These are phyloP conservation scores for Emergomyces orientalis DNA, from an alignment of 2,329 filamentous ascomycete genomes.

Conservation along the genomic window DNA sequence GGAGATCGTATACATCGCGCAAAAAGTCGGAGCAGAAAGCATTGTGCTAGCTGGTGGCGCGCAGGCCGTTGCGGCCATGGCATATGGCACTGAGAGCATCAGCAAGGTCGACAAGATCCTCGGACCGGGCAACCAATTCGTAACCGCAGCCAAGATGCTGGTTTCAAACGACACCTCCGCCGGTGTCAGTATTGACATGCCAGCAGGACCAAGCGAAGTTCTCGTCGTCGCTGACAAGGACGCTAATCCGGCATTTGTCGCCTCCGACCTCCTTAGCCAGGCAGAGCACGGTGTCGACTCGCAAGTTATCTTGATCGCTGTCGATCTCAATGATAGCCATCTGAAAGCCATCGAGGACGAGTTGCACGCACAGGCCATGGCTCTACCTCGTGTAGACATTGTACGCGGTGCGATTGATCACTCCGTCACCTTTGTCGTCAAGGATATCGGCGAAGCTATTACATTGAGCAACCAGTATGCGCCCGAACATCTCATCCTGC, in stretches of 20 bases:
- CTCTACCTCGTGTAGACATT: constrained; percentile 83
- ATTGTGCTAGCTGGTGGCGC: constrained; percentile 94
- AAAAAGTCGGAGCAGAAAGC: constrained; percentile 91
- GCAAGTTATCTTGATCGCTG: constrained; percentile 83
- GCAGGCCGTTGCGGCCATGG: constrained; percentile 91
- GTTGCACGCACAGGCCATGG: constrained; percentile 75
- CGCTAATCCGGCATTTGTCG: constrained; percentile 88
- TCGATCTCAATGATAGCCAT: constrained; percentile 64
- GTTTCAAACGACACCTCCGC: constrained; percentile 96
- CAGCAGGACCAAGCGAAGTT: constrained; percentile 90
- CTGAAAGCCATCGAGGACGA: constrained; percentile 83
- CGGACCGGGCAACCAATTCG: constrained; percentile 95
- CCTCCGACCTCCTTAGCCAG: constrained; percentile 87
- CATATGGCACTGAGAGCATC: constrained; percentile 89
- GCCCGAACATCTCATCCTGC: constrained; percentile 91
- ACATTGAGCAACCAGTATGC: constrained; percentile 85
- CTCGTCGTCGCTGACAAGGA: constrained; percentile 87
- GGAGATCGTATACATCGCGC: constrained; percentile 93
- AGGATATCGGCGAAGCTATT: constrained; percentile 63
- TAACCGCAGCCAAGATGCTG: constrained; percentile 96
- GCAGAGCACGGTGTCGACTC: constrained; percentile 95
- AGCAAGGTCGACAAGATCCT: constrained; percentile 98
- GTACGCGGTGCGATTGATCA: constrained; percentile 83
- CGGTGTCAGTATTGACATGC: constrained; percentile 95
- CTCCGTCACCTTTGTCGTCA: constrained; percentile 75